Evolutionary conservation across 768 basidiomycete genomes (phyloP).

Genomic region (Rubroboletus satanas): DNA sequence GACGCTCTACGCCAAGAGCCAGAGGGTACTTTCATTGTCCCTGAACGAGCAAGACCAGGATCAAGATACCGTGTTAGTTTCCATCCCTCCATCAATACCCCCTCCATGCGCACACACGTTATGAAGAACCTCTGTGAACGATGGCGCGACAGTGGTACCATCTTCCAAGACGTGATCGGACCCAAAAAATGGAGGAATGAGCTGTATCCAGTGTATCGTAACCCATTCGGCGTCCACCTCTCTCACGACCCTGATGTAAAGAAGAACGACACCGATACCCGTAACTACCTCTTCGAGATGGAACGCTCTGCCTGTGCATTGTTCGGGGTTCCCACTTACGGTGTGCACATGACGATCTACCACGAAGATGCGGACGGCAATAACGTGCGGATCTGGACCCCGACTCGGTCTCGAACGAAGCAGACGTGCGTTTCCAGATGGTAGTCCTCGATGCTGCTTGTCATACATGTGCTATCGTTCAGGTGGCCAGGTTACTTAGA

Average conservation of each 20-base stretch:
- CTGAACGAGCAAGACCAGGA: conserved; percentile 26
- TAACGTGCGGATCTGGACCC: conserved; percentile 73
- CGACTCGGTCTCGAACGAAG: conserved; percentile 80
- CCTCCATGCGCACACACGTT: conserved; percentile 53
- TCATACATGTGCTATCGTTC: not conserved
- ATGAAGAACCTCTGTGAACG: conserved; percentile 67
- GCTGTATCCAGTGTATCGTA: conserved; percentile 70
- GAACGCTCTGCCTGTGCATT: conserved; percentile 86
- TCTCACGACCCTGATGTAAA: conserved; percentile 31
- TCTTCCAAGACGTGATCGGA: conserved; percentile 64
- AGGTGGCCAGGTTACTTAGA: conserved; percentile 87
- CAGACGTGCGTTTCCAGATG: conserved; percentile 60
- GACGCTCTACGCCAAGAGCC: conserved; percentile 49
- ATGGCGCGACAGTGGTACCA: conserved; percentile 61
- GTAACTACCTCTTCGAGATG: conserved; percentile 81
- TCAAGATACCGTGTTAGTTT: conserved; percentile 43
- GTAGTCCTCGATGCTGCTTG: not conserved
- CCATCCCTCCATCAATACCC: conserved; percentile 47
- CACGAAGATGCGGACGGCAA: conserved; percentile 34
- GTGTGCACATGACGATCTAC: conserved; percentile 86
- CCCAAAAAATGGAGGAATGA: conserved; percentile 83
- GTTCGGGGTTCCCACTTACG: conserved; percentile 88
- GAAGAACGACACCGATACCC: conserved; percentile 28
- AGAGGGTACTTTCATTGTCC: conserved; percentile 42
- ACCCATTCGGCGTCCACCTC: conserved; percentile 56